Evolutionary conservation across 2,329 filamentous ascomycete genomes (phyloP).

Genomic region (Cryphonectria japonica): DNA sequence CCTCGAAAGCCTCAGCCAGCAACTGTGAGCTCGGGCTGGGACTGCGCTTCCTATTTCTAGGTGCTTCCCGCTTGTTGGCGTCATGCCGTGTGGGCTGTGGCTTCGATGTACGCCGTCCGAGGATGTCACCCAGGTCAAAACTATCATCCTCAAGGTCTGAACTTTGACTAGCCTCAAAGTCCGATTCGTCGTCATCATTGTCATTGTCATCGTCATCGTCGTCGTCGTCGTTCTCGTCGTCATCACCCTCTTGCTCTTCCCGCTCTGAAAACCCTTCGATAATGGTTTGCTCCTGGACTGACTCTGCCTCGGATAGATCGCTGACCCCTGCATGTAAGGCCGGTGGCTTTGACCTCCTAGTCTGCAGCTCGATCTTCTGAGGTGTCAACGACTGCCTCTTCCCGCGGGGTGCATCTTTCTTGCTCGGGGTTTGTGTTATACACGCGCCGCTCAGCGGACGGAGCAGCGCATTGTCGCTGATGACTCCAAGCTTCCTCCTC

Average conservation of each 20-base stretch:
- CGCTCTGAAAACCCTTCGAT: constrained; percentile 21
- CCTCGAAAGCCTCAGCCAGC: constrained; percentile 24
- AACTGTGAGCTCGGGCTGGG: constrained; percentile 27
- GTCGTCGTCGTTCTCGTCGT: constrained; percentile 2
- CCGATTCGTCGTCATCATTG: constrained; percentile 20
- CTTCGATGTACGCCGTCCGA: constrained; percentile 15
- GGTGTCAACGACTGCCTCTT: constrained; percentile 6
- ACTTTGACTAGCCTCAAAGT: constrained; percentile 15
- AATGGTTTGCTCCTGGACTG: constrained; percentile 26
- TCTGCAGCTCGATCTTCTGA: constrained; percentile 18
- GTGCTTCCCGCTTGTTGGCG: background rate
- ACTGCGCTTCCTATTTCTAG: constrained; percentile 5
- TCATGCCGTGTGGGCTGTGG: background rate
- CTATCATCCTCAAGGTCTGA: constrained; percentile 18
- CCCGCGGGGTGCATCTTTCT: constrained; percentile 4
- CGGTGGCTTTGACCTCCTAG: constrained; percentile 2
- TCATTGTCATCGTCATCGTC: background rate
- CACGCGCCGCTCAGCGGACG: constrained; percentile 7
- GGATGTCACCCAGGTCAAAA: background rate
- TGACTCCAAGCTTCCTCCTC: constrained; percentile 23
- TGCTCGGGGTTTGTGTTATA: background rate
- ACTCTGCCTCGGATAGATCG: constrained; percentile 18
- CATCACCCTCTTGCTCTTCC: constrained; percentile 1
- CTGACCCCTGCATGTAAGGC: background rate
- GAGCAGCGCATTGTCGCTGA: constrained; percentile 20